These are phyloP conservation scores for Leishmania tarentolae DNA, from an alignment of 208 protist genomes.

Conservation along the genomic window DNA sequence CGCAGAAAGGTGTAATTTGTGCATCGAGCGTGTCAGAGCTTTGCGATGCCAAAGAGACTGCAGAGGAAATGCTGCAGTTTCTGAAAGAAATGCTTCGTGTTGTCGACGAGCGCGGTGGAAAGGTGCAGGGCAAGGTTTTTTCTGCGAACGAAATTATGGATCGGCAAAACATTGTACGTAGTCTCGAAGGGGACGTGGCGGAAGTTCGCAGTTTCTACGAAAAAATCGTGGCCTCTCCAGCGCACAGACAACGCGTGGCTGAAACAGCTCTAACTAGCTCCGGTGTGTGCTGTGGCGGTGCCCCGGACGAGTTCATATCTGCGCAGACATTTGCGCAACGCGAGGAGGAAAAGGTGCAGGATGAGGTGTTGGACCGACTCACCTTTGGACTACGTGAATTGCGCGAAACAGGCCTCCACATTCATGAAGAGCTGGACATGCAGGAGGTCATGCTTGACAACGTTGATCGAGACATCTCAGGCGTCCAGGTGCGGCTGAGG, in stretches of 20 bases:
- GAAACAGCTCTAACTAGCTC: slow-evolving; percentile 6
- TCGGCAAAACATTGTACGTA: slow-evolving; percentile 68
- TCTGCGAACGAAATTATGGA: slow-evolving; percentile 86
- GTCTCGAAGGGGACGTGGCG: slow-evolving; percentile 52
- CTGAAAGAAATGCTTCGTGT: slow-evolving; percentile 59
- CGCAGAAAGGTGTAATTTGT: slow-evolving; percentile 60
- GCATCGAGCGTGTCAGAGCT: slow-evolving; percentile 46
- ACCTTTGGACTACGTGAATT: slow-evolving; percentile 78
- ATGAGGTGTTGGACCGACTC: slow-evolving; percentile 77
- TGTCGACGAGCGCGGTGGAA: slow-evolving; percentile 69
- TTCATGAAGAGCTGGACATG: slow-evolving; percentile 71
- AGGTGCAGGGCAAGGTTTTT: slow-evolving; percentile 71
- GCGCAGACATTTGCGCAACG: slow-evolving; percentile 59
- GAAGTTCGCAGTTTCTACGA: slow-evolving; percentile 46
- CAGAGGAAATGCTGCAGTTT: slow-evolving; percentile 59
- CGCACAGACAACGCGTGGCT: slow-evolving; percentile 10
- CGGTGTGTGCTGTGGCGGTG: not conserved
- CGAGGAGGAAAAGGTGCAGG: slow-evolving; percentile 68
- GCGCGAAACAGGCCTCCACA: slow-evolving; percentile 75
- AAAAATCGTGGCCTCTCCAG: slow-evolving; percentile 21
- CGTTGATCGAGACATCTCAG: slow-evolving; percentile 63
- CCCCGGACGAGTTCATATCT: slow-evolving; percentile 56
- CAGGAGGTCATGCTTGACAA: slow-evolving; percentile 74
- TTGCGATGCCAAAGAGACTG: slow-evolving; percentile 34
- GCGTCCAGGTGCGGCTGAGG: slow-evolving; percentile 66